phyloP scores from a whole-genome alignment of 2,329 filamentous ascomycete species.

The Colletotrichum sojae region DNA sequence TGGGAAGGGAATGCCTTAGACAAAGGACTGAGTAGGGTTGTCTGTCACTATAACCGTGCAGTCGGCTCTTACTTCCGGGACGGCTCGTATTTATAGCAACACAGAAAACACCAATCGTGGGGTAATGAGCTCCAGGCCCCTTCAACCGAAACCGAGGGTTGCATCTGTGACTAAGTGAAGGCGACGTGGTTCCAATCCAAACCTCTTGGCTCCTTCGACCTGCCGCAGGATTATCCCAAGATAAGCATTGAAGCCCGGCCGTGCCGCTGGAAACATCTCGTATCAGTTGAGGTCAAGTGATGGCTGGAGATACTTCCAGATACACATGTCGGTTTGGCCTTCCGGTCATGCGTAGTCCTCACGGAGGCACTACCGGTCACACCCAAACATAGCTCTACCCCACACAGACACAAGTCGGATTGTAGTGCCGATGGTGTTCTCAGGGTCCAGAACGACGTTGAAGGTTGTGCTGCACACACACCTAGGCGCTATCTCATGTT shows the following conservation, averaged over 20 bases:
- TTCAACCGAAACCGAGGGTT: not conserved
- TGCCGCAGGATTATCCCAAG: conserved; percentile 10
- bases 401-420: conserved; percentile 24
- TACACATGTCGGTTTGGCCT: conserved; percentile 15
- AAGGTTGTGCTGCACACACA: conserved; percentile 20
- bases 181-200: not conserved
- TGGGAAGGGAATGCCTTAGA: conserved; percentile 72
- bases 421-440: conserved; percentile 13
- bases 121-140: not conserved
- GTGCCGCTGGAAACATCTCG: conserved; percentile 10
- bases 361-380: conserved; percentile 31
- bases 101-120: not conserved
- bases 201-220: not conserved
- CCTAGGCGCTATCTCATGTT: conserved; percentile 11
- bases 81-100: not conserved
- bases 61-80: not conserved
- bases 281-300: not conserved
- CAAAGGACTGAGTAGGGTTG: not conserved
- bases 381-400: conserved; percentile 12
- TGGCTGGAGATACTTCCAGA: conserved; percentile 1
- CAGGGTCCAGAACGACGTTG: conserved; percentile 5
- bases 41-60: not conserved
- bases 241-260: conserved; percentile 6
- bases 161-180: conserved; percentile 12
- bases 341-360: conserved; percentile 19